Percentiles rank a stretch among this genome's conserved stretches.
Evolutionary conservation across 129 eudicot genomes (phyloP).

Genomic region (Apium graveolens): DNA sequence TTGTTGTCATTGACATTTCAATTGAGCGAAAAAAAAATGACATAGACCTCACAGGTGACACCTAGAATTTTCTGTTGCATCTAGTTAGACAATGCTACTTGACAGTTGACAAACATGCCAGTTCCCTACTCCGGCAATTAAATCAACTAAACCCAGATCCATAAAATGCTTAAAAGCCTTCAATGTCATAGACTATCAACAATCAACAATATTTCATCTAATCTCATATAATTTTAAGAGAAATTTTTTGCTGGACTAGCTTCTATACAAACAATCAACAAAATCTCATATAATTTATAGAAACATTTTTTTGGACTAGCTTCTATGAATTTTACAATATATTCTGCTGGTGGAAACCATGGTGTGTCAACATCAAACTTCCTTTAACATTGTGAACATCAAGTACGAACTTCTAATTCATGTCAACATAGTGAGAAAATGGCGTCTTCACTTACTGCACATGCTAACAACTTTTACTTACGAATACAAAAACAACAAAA

Average conservation of each 20-base stretch:
- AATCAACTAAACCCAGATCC: not conserved
- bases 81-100: not conserved
- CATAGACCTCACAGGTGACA: not conserved
- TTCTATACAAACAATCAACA: not conserved
- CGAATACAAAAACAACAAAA: too few relatives aligned
- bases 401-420: not conserved
- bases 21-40: not conserved
- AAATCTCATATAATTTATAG: not conserved
- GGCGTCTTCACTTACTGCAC: not conserved
- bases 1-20: not conserved
- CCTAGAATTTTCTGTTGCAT: not conserved
- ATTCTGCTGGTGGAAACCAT: not conserved
- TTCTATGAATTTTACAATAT: not conserved
- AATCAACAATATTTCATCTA: too few relatives aligned
- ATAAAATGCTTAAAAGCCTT: not conserved
- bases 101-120: not conserved
- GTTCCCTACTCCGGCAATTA: not conserved
- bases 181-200: not conserved
- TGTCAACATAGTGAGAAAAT: not conserved
- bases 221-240: too few relatives aligned
- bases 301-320: not conserved
- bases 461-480: conserved; percentile 1
- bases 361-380: not conserved
- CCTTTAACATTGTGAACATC: not conserved
- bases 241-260: too few relatives aligned